These are phyloP conservation scores for Breynia disticha DNA, from an alignment of 441 rosid genomes.

Conservation along the genomic window DNA sequence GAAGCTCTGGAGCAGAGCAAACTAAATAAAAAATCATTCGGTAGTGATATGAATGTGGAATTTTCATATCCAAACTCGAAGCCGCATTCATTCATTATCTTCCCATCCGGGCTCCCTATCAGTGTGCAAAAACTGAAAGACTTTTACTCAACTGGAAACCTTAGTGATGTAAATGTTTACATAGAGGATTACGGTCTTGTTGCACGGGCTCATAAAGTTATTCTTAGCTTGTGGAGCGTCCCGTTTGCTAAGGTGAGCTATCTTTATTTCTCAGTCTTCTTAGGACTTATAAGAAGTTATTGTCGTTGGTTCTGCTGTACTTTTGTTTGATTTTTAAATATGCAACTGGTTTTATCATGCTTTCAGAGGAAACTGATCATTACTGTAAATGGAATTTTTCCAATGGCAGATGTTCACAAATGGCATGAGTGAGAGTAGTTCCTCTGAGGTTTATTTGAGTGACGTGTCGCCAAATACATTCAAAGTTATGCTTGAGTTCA, in stretches of 20 bases:
- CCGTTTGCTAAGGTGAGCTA: conserved; percentile 82
- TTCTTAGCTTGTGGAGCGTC: conserved; percentile 79
- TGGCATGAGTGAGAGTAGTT: conserved; percentile 88
- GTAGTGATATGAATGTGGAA: conserved; percentile 44
- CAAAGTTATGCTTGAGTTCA: conserved; percentile 68
- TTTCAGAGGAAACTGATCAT: conserved; percentile 7
- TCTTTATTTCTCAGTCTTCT: conserved; percentile 6
- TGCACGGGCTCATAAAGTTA: conserved; percentile 55
- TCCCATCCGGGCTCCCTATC: conserved; percentile 66
- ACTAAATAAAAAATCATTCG: conserved; percentile 42
- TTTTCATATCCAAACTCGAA: conserved; percentile 48
- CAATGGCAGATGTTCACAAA: conserved; percentile 90
- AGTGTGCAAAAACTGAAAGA: conserved; percentile 49
- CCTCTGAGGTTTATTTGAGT: conserved; percentile 49
- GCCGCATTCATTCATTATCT: conserved; percentile 35
- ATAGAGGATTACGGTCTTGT: conserved; percentile 60
- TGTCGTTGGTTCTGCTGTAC: no score
- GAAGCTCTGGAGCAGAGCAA: conserved; percentile 49
- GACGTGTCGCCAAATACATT: conserved; percentile 72
- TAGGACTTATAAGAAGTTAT: neutral
- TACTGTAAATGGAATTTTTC: conserved; percentile 14
- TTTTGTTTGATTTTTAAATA: neutral
- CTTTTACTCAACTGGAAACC: conserved; percentile 37
- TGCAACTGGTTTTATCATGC: conserved; percentile 5
- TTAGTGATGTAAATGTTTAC: conserved; percentile 51